Base-by-base conservation (phyloP, 2,329 filamentous ascomycete genomes). In the Colletotrichum sp. region DNA sequence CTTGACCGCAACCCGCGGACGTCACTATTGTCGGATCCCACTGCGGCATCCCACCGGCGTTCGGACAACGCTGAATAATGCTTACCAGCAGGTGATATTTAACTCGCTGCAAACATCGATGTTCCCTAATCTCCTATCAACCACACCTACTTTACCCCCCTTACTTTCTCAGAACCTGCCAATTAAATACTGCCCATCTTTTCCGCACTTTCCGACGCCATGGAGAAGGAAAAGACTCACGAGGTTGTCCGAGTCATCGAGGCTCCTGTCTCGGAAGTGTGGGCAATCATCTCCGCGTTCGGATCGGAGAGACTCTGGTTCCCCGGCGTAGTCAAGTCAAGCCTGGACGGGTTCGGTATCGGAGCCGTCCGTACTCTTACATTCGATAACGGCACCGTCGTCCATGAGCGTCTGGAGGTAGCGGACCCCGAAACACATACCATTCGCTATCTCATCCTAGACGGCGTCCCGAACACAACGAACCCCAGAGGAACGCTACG, bases 221-320 rank as follows among this genome's bases (percentile, higher is more conserved):
- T 73, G 71, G 66, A n/a, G 4, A 61, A 39, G 4, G 71, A 73
- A 26, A 64, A 64, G 39, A 70, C 71, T 9, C 21, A 39, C 26
- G 71, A 73, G 14, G 55, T 73, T 32, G 39, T 64, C 26, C 68
- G n/a, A 4, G 57, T 69, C 7, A 43, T 72, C 10, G 55, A 75
- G 14, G 68, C 61, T 9, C 63, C 63, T 12, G 32, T 68, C 26
- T 34, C 66, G 14, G 61, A 72, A 12, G 24, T 72, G 9, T 75
- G 68, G 72, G 72, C 72, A 21, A 68, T 59, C 21, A 63, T 75
- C 14, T 39, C 72, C 5, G 68, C 59, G 4, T 75, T 68, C 18
- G 63, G 63, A 21, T 68, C 59, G 36, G 63, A 72, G 28, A 52
- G 52, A 9, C 68, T 75, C 36, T 68, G 73, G 68, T 72, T 75